Evolutionary conservation across 768 basidiomycete genomes (phyloP), one percentile per base, ranked within the genome.

Genomic region (Hygrophoropsis aurantiaca): DNA sequence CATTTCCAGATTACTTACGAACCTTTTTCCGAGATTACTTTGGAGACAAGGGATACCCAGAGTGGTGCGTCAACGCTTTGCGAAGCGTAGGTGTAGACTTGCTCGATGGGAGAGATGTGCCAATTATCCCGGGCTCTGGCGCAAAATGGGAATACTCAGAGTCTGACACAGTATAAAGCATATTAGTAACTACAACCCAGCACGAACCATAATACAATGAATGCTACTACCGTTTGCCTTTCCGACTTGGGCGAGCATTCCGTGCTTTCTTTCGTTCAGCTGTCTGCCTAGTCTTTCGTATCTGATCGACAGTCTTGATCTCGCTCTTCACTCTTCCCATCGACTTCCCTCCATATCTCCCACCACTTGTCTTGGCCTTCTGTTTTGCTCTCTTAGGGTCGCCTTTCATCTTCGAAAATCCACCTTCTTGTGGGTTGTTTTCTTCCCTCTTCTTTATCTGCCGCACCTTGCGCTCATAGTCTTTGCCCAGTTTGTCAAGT

Each of bases 1-100:
- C 70, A 10, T 95, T 91, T 65, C 93, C 92, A 1, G 73, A 78
- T 42, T 94, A 89, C 61, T 73, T 94, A 23, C 74, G 75, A 43
- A 68, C 66, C 6, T 95, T 94, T 68, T 94, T 95, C 65, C 74
- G 72, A 26, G 69, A 72, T 36, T 94, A 93, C 63, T 95, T 90
- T 58, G 84, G 80, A 6, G 74, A 81, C 46, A 68, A 72, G n/a
- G 86, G 85, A 9, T 91, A 93, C 61, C 91, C 91, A 0, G 80
- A 82, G 59, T 95, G 92, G 92, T 89, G 88, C 56, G 81, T 94
- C 1, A 87, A 90, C 57, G 93, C 92, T 10, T 67, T 95, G 42
- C 73, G 75, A 20, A 85, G 81, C 45, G 92, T 95, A 11, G 87
- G 87, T 1, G 88, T 95, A 0, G 90, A 95, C 60, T 65, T 94